Conservation (phyloP, 306 rosid species). For the Glycine soja region DNA sequence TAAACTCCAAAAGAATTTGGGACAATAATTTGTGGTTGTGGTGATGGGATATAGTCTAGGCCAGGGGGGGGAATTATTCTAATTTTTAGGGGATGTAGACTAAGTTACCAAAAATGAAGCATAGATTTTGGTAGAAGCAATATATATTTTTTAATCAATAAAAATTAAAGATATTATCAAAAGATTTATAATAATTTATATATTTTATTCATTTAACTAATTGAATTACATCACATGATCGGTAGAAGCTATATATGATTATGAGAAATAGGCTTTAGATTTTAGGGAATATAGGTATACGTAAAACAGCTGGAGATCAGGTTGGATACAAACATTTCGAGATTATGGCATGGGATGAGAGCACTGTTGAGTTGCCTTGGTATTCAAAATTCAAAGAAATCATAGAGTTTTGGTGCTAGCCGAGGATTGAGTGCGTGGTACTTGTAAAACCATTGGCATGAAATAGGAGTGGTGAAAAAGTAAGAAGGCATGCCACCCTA, state of each 20-base stretch:
- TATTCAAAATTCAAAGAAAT: constrained; percentile 31
- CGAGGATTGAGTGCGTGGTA: constrained; percentile 16
- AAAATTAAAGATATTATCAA: too few species aligned
- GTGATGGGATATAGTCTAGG: neutral
- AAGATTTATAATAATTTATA: too few species aligned
- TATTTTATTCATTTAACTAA: too few species aligned
- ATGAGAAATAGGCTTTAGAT: neutral
- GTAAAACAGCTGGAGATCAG: constrained; percentile 15
- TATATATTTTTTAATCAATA: too few species aligned
- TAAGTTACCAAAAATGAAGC: constrained; percentile 42
- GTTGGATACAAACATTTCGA: constrained; percentile 31
- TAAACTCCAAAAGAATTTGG: neutral
- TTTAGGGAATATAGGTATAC: neutral
- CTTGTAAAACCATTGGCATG: constrained; percentile 37
- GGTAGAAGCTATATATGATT: too few species aligned
- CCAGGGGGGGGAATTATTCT: constrained; percentile 42
- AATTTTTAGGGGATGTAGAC: constrained; percentile 42
- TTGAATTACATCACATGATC: too few species aligned
- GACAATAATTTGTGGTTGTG: constrained; percentile 25
- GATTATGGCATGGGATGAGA: constrained; percentile 9
- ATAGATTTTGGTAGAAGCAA: neutral
- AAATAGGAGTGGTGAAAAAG: constrained; percentile 42
- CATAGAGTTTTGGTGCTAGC: neutral
- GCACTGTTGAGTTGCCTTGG: constrained; percentile 1
- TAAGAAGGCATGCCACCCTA: constrained; percentile 58